A percentile compares a stretch with the other conserved stretches of the same genome.
Evolutionary conservation across 2,329 filamentous ascomycete species (phyloP).

Genomic region (Karstenula rhodostoma): DNA sequence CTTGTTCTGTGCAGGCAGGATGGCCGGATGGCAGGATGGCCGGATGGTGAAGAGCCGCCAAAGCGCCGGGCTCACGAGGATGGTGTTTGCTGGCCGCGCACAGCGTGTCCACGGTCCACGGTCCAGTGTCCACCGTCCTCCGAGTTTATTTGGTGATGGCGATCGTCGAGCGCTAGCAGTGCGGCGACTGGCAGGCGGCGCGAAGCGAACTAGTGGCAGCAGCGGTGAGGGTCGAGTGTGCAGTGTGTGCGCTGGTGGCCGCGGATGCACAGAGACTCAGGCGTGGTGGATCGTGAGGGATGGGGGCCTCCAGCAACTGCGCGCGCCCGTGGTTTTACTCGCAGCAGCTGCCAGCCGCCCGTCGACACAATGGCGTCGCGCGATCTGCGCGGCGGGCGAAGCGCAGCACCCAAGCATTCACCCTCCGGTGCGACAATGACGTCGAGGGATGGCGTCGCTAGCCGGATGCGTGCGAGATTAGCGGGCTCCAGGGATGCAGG

Average conservation of each 20-base stretch:
- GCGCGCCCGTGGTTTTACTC: slow-evolving; percentile 7
- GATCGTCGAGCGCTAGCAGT: slow-evolving; percentile 16
- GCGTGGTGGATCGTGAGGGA: neutral
- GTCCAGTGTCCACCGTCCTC: no score
- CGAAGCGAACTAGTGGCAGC: neutral
- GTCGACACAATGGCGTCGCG: neutral
- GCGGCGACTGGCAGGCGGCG: neutral
- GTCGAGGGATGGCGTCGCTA: slow-evolving; percentile 10
- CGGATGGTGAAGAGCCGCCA: neutral
- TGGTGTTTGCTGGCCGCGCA: no score
- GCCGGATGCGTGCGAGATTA: slow-evolving; percentile 10
- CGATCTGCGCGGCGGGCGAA: slow-evolving; percentile 7
- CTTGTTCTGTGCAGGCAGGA: no score
- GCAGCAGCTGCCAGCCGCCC: neutral
- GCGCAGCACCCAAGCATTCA: slow-evolving; percentile 1
- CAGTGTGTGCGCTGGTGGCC: neutral
- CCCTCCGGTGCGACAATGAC: neutral
- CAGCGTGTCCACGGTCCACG: no score
- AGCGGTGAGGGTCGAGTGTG: slow-evolving; percentile 10
- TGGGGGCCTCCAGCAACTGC: neutral
- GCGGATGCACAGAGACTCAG: neutral
- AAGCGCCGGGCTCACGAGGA: slow-evolving; percentile 1
- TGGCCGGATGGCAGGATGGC: neutral
- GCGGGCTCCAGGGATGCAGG: slow-evolving; percentile 6
- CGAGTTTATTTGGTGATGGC: slow-evolving; percentile 13